Percentiles rank a stretch among this genome's conserved stretches.
Conservation (phyloP, 106 monocot species). For the Agapanthus africanus region DNA sequence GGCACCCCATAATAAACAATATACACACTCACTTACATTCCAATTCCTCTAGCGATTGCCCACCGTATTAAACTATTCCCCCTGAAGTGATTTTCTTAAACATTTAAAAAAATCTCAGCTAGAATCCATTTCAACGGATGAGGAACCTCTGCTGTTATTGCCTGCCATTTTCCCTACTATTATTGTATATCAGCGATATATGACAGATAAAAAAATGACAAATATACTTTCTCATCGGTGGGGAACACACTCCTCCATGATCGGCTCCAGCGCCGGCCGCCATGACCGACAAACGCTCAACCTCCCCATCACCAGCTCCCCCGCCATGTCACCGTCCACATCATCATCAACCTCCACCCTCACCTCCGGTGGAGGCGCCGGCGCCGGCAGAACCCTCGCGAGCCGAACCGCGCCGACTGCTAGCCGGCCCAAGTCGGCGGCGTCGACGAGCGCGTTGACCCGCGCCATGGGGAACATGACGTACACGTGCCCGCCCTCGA, state of each 20-base stretch:
- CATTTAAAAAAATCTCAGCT: no score
- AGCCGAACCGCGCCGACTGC: background rate
- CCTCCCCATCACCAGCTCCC: background rate
- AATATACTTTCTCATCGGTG: no score
- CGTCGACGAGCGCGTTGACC: slow-evolving; percentile 2
- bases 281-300: slow-evolving; percentile 6
- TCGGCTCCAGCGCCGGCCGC: slow-evolving; percentile 10
- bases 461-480: slow-evolving; percentile 17
- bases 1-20: no score
- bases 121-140: no score
- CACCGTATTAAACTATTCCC: no score
- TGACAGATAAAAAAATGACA: no score
- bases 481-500: slow-evolving; percentile 8
- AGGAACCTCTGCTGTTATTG: no score
- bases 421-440: slow-evolving; percentile 8
- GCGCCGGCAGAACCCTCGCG: background rate
- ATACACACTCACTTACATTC: no score
- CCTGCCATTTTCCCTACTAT: no score
- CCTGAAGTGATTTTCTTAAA: no score
- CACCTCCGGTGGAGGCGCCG: background rate
- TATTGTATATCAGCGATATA: no score
- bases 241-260: slow-evolving; percentile 15
- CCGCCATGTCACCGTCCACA: slow-evolving; percentile 1
- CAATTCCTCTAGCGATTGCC: no score
- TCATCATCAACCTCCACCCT: background rate